phyloP scores from a whole-genome alignment of 2,329 filamentous ascomycete species.

The Leptographium lundbergii region DNA sequence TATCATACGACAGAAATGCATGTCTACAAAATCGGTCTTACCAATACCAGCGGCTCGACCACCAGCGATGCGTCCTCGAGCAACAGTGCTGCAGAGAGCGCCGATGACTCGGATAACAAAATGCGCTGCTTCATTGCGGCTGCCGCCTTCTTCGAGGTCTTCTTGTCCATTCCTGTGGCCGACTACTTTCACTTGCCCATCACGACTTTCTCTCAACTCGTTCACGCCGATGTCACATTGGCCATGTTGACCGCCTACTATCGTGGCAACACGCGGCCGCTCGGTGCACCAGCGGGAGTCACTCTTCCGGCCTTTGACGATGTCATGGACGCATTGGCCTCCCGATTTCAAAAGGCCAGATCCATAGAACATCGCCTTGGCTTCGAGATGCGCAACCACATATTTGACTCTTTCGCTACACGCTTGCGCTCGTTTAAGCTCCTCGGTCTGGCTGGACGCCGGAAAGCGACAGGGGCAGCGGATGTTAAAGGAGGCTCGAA shows the following conservation, averaged over 20 bases:
- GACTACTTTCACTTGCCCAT: slow-evolving; percentile 9
- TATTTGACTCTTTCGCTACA: slow-evolving; percentile 11
- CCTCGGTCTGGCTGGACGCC: slow-evolving; percentile 5
- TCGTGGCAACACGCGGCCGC: slow-evolving; percentile 7
- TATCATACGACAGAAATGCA: slow-evolving; percentile 12
- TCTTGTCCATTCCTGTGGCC: slow-evolving; percentile 9
- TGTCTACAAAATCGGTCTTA: slow-evolving; percentile 12
- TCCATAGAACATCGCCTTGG: slow-evolving; percentile 9
- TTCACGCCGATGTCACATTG: slow-evolving; percentile 12
- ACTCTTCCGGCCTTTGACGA: slow-evolving; percentile 9
- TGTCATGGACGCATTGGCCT: slow-evolving; percentile 11
- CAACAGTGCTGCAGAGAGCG: not conserved
- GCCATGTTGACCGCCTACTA: slow-evolving; percentile 12
- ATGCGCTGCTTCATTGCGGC: slow-evolving; percentile 9
- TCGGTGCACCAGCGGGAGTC: slow-evolving; percentile 4
- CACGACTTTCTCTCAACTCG: slow-evolving; percentile 9
- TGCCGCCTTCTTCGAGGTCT: slow-evolving; percentile 10
- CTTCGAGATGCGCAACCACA: slow-evolving; percentile 5
- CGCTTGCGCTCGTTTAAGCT: slow-evolving; percentile 12
- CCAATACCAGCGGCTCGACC: not conserved
- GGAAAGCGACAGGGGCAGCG: slow-evolving; percentile 1
- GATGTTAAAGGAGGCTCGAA: not conserved
- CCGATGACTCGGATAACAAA: not conserved
- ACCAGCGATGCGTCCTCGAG: not conserved
- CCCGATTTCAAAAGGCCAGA: slow-evolving; percentile 6